These are phyloP conservation scores for Malassezia dermatis DNA, from an alignment of 1,284 basidiomycete species.

Conservation along the genomic window DNA sequence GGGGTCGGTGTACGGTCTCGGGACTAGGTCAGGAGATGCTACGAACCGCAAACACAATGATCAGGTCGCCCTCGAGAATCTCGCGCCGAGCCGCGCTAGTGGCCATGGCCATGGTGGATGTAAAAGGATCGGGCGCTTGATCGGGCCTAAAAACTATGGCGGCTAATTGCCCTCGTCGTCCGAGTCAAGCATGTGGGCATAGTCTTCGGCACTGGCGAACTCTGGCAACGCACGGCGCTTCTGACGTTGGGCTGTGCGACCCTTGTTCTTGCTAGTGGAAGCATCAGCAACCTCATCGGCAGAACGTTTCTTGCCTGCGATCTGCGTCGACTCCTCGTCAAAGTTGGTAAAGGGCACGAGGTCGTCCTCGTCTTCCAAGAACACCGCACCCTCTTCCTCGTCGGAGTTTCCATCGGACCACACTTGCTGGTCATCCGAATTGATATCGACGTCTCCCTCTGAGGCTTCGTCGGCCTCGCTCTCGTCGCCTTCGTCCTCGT, in stretches of 20 bases:
- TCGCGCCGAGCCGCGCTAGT: conserved; percentile 19
- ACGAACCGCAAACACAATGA: conserved; percentile 37
- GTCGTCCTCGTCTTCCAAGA: conserved; percentile 45
- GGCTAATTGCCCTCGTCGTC: conserved; percentile 56
- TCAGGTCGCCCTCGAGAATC: conserved; percentile 33
- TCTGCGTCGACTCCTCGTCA: conserved; percentile 16
- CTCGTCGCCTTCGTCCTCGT: conserved; percentile 11
- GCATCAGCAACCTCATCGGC: conserved; percentile 28
- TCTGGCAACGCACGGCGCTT: conserved; percentile 63
- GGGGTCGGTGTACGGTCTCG: conserved; percentile 50
- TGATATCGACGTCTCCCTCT: conserved; percentile 1
- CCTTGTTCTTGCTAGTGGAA: conserved; percentile 29
- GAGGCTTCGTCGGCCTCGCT: conserved; percentile 17
- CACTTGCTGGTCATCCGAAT: conserved; percentile 13
- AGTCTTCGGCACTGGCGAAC: conserved; percentile 91
- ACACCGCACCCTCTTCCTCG: conserved; percentile 29
- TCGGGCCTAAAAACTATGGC: background rate
- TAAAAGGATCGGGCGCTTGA: background rate
- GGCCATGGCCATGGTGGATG: conserved; percentile 1
- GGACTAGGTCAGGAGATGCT: conserved; percentile 15
- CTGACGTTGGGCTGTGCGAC: conserved; percentile 58
- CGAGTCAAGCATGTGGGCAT: conserved; percentile 66
- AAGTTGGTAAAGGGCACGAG: conserved; percentile 27
- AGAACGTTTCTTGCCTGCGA: conserved; percentile 25
- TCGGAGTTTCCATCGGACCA: conserved; percentile 19